Conservation (phyloP, 371 early-diverging fungal genomes). For the Conidiobolus incongruus region DNA sequence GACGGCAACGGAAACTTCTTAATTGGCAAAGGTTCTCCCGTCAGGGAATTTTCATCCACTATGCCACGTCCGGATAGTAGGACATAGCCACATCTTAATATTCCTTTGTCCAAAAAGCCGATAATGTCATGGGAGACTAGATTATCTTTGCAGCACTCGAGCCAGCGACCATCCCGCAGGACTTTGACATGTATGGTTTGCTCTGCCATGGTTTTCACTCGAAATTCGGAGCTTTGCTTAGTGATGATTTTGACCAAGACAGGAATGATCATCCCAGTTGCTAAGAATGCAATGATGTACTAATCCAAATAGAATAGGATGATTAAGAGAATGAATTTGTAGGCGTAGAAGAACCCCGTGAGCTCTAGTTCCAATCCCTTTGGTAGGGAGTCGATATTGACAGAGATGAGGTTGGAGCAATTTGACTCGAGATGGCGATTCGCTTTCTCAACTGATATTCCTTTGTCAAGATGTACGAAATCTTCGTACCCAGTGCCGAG, state of each 20-base stretch:
- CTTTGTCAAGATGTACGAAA: too few relatives aligned
- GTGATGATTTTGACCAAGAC: slow-evolving; percentile 43
- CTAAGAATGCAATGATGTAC: slow-evolving; percentile 49
- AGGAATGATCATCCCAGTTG: slow-evolving; percentile 40
- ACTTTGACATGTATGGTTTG: slow-evolving; percentile 24
- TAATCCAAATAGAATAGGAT: slow-evolving; percentile 49
- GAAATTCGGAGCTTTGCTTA: slow-evolving; percentile 29
- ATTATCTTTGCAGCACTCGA: slow-evolving; percentile 21
- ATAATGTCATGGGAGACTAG: slow-evolving; percentile 15
- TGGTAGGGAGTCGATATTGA: too few relatives aligned
- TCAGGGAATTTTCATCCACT: too few relatives aligned
- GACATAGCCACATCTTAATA: slow-evolving; percentile 26
- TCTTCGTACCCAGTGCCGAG: too few relatives aligned
- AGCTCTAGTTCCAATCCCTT: too few relatives aligned
- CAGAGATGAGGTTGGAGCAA: slow-evolving; percentile 48
- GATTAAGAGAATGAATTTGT: slow-evolving; percentile 50
- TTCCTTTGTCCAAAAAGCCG: slow-evolving; percentile 35
- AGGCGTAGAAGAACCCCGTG: slow-evolving; percentile 70
- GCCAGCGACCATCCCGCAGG: too few relatives aligned
- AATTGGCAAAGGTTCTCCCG: too few relatives aligned
- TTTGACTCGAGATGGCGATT: slow-evolving; percentile 23
- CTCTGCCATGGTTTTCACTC: slow-evolving; percentile 42
- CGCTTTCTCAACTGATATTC: slow-evolving; percentile 30
- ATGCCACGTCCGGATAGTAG: too few relatives aligned
- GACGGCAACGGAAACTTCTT: slow-evolving; percentile 62